Evolutionary conservation across 371 early-diverging fungal genomes (phyloP), one percentile per base, ranked within the genome.

Genomic region (Mucor mucedo): DNA sequence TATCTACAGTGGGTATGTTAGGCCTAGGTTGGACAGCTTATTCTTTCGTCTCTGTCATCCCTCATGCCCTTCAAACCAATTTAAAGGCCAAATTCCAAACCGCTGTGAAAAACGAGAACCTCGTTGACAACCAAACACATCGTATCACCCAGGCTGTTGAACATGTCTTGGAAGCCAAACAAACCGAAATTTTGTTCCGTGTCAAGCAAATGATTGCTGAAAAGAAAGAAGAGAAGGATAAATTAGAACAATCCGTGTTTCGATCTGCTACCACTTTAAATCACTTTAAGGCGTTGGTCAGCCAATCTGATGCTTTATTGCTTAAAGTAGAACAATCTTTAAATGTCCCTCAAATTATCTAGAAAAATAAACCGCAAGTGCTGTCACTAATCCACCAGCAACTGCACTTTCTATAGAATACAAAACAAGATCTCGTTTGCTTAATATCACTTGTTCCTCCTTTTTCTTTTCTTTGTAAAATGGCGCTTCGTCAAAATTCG

Each of bases 371-470:
- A 76, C 59, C 38, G 77, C 73, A 33, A 77, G 29, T 6, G 78
- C 79, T 35, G 82, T 75, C 5, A 76, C 50, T 1, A 79, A 33
- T 28, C 82, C 73, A 65, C 82, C 82, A 11, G 73, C 78, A 4
- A 82, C 39, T 27, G 82, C 82, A 54, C 82, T 74, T 57, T 77
- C 74, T 54, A 77, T 33, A 13, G 79, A 70, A 61, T 79, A 77
- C 40, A 76, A 48, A 7, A 60, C 52, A 35, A 75, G 44, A 21
- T 54, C 58, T 11, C 47, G 50, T 9, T 47, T 52, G 28, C 55
- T 47, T n/a, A 62, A 39, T 5, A 49, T 48, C 6, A 55, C 11
- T 9, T 45, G 33, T 9, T 49, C 50, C 4, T 57, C 49, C 38
- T 14, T 33, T 54, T 38, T 58, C 16, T 9, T 58, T 50, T 60